Conservation (phyloP, 176 grass and related monocot species). For the Thalia dealbata region DNA sequence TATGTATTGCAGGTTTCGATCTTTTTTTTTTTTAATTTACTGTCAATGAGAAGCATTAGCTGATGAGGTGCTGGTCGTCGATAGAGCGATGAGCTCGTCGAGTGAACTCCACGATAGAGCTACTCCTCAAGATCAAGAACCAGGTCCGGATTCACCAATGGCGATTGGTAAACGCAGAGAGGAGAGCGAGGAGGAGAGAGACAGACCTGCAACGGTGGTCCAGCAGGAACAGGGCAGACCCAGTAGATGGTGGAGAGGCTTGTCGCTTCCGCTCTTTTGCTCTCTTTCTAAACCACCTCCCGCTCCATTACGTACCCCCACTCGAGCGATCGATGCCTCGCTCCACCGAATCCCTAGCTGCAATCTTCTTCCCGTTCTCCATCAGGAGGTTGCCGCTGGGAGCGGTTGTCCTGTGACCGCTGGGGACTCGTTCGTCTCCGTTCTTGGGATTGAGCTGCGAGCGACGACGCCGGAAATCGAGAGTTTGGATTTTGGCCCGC, state of each 20-base stretch:
- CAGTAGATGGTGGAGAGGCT: background rate
- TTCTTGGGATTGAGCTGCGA: background rate
- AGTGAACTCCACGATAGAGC: background rate
- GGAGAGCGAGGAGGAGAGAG: background rate
- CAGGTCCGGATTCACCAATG: background rate
- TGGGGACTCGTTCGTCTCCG: too few relatives aligned
- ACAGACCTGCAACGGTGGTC: constrained; percentile 13
- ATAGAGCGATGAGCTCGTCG: background rate
- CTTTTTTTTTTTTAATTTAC: too few relatives aligned
- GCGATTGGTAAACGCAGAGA: constrained; percentile 9
- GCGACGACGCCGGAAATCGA: background rate
- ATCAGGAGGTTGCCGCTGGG: background rate
- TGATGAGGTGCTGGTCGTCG: too few relatives aligned
- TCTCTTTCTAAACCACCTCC: background rate
- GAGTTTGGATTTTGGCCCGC: constrained; percentile 2
- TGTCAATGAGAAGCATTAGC: too few relatives aligned
- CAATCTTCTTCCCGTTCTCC: background rate
- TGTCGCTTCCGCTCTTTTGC: background rate
- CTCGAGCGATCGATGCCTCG: background rate
- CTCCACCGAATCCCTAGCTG: background rate
- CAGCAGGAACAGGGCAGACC: background rate
- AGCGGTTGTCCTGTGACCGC: too few relatives aligned
- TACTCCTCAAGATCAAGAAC: background rate
- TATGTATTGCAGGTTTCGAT: too few relatives aligned
- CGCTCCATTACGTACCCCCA: too few relatives aligned